Percentiles rank a stretch among this genome's conserved stretches.
Evolutionary conservation across 1,284 basidiomycete species (phyloP).

Genomic region (Coniferiporia weirii): DNA sequence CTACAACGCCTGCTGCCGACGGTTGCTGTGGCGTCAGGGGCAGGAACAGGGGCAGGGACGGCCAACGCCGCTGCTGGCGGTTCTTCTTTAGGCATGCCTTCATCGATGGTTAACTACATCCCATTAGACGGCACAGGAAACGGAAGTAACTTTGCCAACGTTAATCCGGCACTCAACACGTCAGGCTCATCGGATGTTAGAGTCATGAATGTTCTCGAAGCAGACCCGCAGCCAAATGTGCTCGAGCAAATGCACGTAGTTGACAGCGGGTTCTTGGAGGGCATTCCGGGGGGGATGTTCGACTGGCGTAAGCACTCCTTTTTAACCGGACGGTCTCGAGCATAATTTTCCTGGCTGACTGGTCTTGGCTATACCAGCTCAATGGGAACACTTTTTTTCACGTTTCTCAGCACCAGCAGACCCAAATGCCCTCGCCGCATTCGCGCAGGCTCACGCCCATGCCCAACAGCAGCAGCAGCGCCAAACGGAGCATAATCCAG

Average conservation of each 20-base stretch:
- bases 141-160: conserved; percentile 29
- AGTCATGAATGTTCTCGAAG: conserved; percentile 69
- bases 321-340: conserved; percentile 1
- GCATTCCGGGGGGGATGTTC: conserved; percentile 80
- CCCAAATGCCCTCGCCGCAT: conserved; percentile 11
- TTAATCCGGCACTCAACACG: conserved; percentile 36
- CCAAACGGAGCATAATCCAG: conserved; percentile 7
- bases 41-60: conserved; percentile 18
- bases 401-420: conserved; percentile 27
- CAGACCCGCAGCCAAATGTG: conserved; percentile 44
- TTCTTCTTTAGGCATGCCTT: conserved; percentile 17
- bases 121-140: conserved; percentile 34
- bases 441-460: conserved; percentile 16
- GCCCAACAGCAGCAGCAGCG: conserved; percentile 11
- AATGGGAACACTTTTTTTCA: conserved; percentile 74
- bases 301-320: conserved; percentile 65
- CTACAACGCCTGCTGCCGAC: conserved; percentile 18
- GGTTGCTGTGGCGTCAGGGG: conserved; percentile 18
- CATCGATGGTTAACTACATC: conserved; percentile 49
- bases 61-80: conserved; percentile 1
- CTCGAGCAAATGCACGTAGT: conserved; percentile 59
- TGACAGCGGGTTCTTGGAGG: conserved; percentile 73
- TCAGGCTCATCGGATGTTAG: conserved; percentile 49
- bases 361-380: conserved; percentile 38
- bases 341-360: conserved; percentile 1